phyloP scores from a whole-genome alignment of 2,329 filamentous ascomycete species.

The Teratosphaeria viscida region DNA sequence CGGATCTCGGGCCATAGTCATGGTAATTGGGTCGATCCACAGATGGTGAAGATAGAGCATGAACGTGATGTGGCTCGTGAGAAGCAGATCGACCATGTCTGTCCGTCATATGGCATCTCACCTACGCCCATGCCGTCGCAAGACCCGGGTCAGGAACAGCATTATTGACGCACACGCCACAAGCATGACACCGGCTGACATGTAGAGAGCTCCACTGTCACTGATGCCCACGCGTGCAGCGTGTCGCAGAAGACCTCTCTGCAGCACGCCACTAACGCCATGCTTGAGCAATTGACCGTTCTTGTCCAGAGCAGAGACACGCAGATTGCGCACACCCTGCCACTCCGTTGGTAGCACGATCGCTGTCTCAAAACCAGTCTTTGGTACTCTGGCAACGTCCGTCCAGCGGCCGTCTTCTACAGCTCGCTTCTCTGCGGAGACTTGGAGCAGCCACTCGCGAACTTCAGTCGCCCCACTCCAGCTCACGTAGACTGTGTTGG shows the following conservation, averaged over 20 bases:
- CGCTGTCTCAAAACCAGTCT: constrained; percentile 14
- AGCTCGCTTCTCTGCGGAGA: background rate
- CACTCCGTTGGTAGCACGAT: constrained; percentile 1
- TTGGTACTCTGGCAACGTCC: constrained; percentile 7
- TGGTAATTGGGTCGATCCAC: too few species aligned
- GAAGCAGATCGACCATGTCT: background rate
- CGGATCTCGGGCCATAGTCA: too few species aligned
- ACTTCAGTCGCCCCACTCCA: constrained; percentile 23
- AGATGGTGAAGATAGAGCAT: too few species aligned
- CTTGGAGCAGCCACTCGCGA: constrained; percentile 12
- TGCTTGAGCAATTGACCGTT: background rate
- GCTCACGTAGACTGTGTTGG: constrained; percentile 9
- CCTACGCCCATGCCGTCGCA: background rate
- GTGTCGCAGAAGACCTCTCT: background rate
- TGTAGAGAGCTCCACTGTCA: background rate
- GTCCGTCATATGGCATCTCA: background rate
- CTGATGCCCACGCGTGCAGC: background rate
- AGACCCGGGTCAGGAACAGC: background rate
- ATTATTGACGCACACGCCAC: background rate
- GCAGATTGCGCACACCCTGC: background rate
- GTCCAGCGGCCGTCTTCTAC: constrained; percentile 9
- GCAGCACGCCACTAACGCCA: background rate
- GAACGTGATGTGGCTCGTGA: too few species aligned
- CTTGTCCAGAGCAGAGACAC: background rate
- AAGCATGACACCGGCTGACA: background rate